Conservation (phyloP, 2,329 filamentous ascomycete species). For the Neofusicoccum sp. region DNA sequence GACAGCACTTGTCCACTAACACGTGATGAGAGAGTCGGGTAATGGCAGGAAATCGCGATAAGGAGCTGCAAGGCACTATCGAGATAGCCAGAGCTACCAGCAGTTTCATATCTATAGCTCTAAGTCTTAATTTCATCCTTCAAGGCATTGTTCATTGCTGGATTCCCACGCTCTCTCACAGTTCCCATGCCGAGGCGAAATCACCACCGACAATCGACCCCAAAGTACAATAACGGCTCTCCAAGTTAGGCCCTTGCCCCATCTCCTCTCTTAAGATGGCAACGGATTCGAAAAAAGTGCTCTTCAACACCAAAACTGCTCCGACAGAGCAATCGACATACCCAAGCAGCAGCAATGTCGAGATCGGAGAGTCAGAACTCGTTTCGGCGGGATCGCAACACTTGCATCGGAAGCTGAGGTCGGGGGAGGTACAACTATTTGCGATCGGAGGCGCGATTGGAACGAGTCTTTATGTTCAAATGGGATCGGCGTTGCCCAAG, state of each 20-base stretch:
- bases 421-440: conserved; percentile 11
- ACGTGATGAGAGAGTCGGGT: not conserved
- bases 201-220: too few relatives aligned
- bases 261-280: not conserved
- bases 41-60: not conserved
- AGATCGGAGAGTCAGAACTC: conserved; percentile 3
- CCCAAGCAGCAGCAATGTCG: not conserved
- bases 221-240: too few relatives aligned
- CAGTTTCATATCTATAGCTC: not conserved
- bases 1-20: not conserved
- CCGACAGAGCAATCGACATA: not conserved
- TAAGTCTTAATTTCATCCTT: not conserved
- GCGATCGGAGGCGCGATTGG: conserved; percentile 17
- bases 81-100: not conserved
- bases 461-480: conserved; percentile 12
- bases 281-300: not conserved
- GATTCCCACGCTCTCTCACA: too few relatives aligned
- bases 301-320: not conserved
- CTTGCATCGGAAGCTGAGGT: conserved; percentile 10
- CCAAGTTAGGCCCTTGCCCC: too few relatives aligned
- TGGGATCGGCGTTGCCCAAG: conserved; percentile 17
- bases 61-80: not conserved
- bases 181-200: too few relatives aligned
- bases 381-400: conserved; percentile 8
- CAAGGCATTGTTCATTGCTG: too few relatives aligned